phyloP scores from a whole-genome alignment of 2,329 filamentous ascomycete species.

The Paecilomyces sp. region DNA sequence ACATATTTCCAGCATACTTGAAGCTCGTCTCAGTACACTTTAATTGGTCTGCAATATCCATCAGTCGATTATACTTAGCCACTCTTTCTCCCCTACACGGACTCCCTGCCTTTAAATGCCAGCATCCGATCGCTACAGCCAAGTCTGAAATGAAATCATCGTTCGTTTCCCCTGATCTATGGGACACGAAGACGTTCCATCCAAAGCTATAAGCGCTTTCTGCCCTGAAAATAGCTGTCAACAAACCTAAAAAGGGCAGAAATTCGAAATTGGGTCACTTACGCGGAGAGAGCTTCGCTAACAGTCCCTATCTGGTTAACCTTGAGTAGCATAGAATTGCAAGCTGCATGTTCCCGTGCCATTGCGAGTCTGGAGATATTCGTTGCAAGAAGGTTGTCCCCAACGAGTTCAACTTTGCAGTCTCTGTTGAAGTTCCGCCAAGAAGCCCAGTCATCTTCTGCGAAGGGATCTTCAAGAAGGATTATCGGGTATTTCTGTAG shows the following conservation, averaged over 20 bases:
- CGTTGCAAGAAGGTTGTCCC: constrained; percentile 35
- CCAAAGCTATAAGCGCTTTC: constrained; percentile 23
- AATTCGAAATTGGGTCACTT: constrained; percentile 6
- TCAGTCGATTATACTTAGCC: constrained; percentile 38
- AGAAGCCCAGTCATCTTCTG: constrained; percentile 32
- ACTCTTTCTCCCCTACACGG: constrained; percentile 36
- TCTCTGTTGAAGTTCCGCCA: constrained; percentile 29
- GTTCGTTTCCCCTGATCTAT: constrained; percentile 36
- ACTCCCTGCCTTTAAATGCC: constrained; percentile 35
- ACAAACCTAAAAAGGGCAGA: not conserved
- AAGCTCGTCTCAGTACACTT: constrained; percentile 11
- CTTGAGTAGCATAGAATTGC: constrained; percentile 36
- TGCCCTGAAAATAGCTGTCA: constrained; percentile 12
- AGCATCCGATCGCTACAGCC: constrained; percentile 29
- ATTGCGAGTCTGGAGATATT: constrained; percentile 28
- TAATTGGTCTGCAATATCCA: constrained; percentile 36
- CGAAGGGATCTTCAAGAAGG: constrained; percentile 36
- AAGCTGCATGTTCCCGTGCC: constrained; percentile 31
- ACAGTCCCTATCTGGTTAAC: constrained; percentile 39
- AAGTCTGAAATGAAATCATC: constrained; percentile 41
- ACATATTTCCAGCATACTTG: constrained; percentile 17
- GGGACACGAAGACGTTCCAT: constrained; percentile 38
- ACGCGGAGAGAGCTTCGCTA: constrained; percentile 34
- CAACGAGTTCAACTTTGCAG: constrained; percentile 30
- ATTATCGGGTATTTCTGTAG: constrained; percentile 31